Percentiles rank a stretch among this genome's conserved stretches.
These are phyloP conservation scores for Coccomyxa subellipsoidea DNA, from an alignment of 163 green algal genomes.

Conservation along the genomic window DNA sequence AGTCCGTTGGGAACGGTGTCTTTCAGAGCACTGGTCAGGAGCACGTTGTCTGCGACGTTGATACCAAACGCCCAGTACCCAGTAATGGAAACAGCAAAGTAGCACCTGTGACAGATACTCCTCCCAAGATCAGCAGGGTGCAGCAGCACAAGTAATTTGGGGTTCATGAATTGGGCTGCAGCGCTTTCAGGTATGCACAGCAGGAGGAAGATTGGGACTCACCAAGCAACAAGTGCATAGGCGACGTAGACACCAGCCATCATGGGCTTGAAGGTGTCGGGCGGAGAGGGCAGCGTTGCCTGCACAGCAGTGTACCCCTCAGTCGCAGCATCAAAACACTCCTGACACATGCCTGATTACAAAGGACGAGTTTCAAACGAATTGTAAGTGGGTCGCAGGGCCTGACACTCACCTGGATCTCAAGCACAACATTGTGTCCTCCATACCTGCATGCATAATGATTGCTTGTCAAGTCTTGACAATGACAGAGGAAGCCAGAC, in stretches of 20 bases:
- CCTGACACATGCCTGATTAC: not conserved
- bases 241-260: constrained; percentile 24
- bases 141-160: constrained; percentile 7
- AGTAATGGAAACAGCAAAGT: not conserved
- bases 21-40: not conserved
- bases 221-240: constrained; percentile 15
- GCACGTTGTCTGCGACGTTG: constrained; percentile 14
- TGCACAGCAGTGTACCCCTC: no score
- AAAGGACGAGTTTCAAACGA: no score
- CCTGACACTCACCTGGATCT: constrained; percentile 9
- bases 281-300: not conserved
- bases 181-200: no score
- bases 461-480: not conserved
- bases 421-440: constrained; percentile 6
- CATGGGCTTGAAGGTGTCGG: constrained; percentile 22
- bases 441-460: not conserved
- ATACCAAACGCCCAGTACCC: constrained; percentile 11
- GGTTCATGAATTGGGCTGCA: no score
- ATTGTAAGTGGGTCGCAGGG: no score
- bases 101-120: not conserved
- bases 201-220: not conserved
- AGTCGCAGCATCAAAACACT: not conserved
- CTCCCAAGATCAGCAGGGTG: not conserved
- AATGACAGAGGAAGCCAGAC: not conserved
- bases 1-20: not conserved